These are phyloP conservation scores for Suillus subaureus DNA, from an alignment of 768 basidiomycete species.

Conservation along the genomic window DNA sequence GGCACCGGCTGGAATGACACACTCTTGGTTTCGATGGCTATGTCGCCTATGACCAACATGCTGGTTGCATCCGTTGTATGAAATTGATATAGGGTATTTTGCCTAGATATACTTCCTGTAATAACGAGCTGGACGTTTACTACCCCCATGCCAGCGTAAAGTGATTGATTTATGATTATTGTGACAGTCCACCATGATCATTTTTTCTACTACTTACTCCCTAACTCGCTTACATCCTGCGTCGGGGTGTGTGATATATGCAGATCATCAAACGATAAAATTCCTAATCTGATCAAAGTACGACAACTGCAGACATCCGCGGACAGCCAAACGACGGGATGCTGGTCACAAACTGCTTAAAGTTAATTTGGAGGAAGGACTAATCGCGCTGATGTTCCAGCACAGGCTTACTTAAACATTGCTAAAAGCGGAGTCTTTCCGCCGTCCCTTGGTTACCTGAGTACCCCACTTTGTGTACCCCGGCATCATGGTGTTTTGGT, in stretches of 20 bases:
- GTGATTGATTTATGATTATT: not conserved
- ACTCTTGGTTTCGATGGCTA: slow-evolving; percentile 38
- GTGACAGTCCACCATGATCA: not conserved
- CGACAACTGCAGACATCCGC: not conserved
- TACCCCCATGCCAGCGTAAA: not conserved
- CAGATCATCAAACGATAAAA: not conserved
- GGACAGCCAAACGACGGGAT: not conserved
- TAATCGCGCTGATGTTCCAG: too few relatives aligned
- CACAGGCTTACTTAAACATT: too few relatives aligned
- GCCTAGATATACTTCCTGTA: not conserved
- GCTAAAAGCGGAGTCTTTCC: too few relatives aligned
- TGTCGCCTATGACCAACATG: slow-evolving; percentile 22
- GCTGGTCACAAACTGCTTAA: not conserved
- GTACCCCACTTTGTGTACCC: not conserved
- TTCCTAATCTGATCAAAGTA: not conserved
- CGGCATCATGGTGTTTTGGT: not conserved
- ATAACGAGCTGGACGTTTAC: not conserved
- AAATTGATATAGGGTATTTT: not conserved
- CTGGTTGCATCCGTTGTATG: slow-evolving; percentile 16
- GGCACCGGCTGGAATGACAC: slow-evolving; percentile 41
- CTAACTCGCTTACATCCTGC: not conserved
- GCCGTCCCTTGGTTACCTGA: too few relatives aligned
- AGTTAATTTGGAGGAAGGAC: too few relatives aligned
- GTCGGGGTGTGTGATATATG: not conserved
- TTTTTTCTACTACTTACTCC: not conserved